These are phyloP conservation scores for Spathaspora girioi DNA, from an alignment of 805 yeast genomes.

Conservation along the genomic window DNA sequence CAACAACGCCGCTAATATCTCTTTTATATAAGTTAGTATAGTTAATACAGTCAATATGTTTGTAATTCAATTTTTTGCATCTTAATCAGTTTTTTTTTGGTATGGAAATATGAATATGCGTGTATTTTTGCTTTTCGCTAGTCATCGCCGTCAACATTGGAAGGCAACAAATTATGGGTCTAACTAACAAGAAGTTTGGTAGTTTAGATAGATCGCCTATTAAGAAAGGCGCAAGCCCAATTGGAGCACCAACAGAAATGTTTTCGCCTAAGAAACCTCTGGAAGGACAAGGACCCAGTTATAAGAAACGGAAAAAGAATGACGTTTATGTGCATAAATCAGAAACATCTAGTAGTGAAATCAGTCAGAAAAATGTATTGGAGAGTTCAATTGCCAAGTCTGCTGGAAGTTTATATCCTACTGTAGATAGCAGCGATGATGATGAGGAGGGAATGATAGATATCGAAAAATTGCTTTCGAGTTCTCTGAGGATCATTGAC, in stretches of 20 bases:
- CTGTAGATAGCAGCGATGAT: background rate
- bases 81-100: background rate
- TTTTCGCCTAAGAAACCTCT: background rate
- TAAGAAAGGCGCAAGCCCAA: background rate
- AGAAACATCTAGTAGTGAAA: background rate
- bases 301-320: background rate
- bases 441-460: constrained; percentile 4
- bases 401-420: background rate
- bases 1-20: background rate
- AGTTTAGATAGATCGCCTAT: background rate
- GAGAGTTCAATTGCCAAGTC: background rate
- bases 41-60: background rate
- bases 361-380: background rate
- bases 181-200: background rate
- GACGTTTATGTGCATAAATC: background rate
- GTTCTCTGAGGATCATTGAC: background rate
- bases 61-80: background rate
- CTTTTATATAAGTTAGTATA: background rate
- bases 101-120: too few species aligned
- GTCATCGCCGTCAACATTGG: background rate
- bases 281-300: background rate
- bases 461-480: background rate
- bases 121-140: background rate
- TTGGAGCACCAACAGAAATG: background rate
- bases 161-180: background rate